These are phyloP conservation scores for Hibiscus syriacus DNA, from an alignment of 345 rosid species.

Conservation along the genomic window DNA sequence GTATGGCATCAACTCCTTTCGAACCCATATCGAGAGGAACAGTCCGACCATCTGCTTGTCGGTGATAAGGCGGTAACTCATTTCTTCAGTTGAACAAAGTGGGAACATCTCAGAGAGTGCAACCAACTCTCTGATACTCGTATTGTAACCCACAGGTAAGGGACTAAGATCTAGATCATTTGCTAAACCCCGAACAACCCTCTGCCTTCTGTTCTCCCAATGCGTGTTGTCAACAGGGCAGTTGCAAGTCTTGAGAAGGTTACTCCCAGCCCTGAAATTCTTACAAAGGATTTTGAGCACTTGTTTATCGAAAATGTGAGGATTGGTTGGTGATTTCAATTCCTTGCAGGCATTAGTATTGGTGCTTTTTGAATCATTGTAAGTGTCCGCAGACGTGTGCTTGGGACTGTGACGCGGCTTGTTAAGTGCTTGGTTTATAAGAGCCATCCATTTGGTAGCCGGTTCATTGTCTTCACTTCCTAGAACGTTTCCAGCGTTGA, in stretches of 20 bases:
- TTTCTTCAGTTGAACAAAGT: constrained; percentile 17
- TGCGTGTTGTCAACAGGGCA: constrained; percentile 38
- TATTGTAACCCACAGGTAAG: constrained; percentile 24
- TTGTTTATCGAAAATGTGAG: constrained; percentile 62
- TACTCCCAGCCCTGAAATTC: constrained; percentile 52
- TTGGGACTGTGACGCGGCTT: constrained; percentile 33
- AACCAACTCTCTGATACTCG: constrained; percentile 16
- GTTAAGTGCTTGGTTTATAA: constrained; percentile 80
- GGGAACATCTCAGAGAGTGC: constrained; percentile 25
- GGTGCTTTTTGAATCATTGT: constrained; percentile 23
- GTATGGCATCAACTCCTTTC: too few species aligned
- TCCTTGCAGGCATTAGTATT: constrained; percentile 31
- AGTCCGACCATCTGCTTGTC: constrained; percentile 98
- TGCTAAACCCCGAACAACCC: constrained; percentile 35
- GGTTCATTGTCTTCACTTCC: constrained; percentile 92
- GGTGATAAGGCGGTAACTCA: constrained; percentile 52
- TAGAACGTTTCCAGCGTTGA: constrained; percentile 85
- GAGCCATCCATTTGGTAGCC: constrained; percentile 83
- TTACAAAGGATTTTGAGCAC: constrained; percentile 72
- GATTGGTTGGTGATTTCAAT: constrained; percentile 29
- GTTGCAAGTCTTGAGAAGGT: constrained; percentile 70
- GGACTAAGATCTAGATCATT: constrained; percentile 26
- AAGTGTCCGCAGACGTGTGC: constrained; percentile 23
- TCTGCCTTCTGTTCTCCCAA: constrained; percentile 33
- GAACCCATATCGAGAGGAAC: too few species aligned